Evolutionary conservation across 441 rosid genomes (phyloP), one percentile per base, ranked within the genome.

Genomic region (Erysimum cheiri): DNA sequence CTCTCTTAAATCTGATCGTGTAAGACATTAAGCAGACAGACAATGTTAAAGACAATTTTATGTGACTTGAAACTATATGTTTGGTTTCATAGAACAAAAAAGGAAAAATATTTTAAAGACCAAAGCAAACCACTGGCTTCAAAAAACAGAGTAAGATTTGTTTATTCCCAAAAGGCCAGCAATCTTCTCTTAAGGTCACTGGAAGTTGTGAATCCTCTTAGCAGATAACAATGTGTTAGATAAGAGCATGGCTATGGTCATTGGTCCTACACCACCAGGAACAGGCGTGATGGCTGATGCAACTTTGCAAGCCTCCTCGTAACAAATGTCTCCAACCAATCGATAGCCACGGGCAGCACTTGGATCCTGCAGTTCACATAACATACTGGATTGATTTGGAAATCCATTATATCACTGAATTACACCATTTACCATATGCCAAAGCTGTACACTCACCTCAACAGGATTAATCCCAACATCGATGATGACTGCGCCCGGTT

Each of bases 181-280:
- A 36, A 15, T 36, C 48, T 35, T 13, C 26, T 35, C 33, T 4
- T 14, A 35, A 49, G 29, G 17, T 89, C 76, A 88, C 53, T 81
- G 64, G 60, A 88, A 80, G 75, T 83, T 80, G 79, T 79, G 72
- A 35, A 69, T 43, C 67, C 89, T 85, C 80, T 88, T 87, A 5
- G 97, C 92, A 0, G 97, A 81, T 36, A 58, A 64, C 52, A 93
- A 85, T 13, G 96, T 91, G 71, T 93, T 91, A 4, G 91, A 79
- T 8, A 89, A 89, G 65, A 93, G 98, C 96, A 93, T 88, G 11
- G 93, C 96, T 73, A 89, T 89, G 8, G 97, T 93, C 97, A 93
- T 89, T 2, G 98, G 96, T 67, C 98, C 98, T 54, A 93, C 97
- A 67, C 97, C 97, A 5, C 96, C 94, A 0, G 96, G 97, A 67